Base-by-base conservation (phyloP, 441 rosid species). In the Corymbia citriodora region DNA sequence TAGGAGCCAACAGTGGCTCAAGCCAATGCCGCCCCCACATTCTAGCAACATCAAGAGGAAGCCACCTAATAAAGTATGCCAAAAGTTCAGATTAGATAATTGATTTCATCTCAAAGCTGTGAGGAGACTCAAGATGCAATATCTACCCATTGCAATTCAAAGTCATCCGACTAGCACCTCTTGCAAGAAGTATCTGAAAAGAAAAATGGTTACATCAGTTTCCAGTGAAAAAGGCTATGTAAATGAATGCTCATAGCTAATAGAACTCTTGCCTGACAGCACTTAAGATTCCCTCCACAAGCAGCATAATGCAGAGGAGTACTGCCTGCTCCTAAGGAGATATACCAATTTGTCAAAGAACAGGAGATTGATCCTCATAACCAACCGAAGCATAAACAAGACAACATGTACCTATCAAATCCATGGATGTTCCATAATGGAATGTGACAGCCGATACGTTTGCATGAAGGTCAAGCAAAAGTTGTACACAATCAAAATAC, bases 1-100 rank as follows among this genome's bases (percentile, higher is more conserved):
- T 95, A 48, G 99, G 98, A 5, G 96, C 91, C 93, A 97, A 92
- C 89, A 97, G 92, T 1, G 97, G 96, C 94, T 97, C 99, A 89
- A 98, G 98, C 99, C 99, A 97, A 92, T 98, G 99, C 88, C 97
- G 98, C 65, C 98, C 98, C 99, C 99, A 98, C 97, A 97, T 98
- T 91, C 96, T 94, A 63, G 99, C 98, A 94, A 97, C 97, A 93
- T 98, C 99, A 93, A 96, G 95, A 52, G 99, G 99, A 92, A 96
- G 92, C 99, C 99, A 97, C 93, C 99, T 95, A 90, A 89, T 90
- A 89, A 87, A 89, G 87, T 19, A 89, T 72, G 93, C 16, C 55
- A 87, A 31, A 29, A 61, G 68, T 83, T 23, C 45, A 87, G 31
- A 81, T 89, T 63, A 55, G 55, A 86, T 19, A 54, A 70, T 70